Percentiles rank a stretch among this genome's conserved stretches.
These are phyloP conservation scores for Golubevia pallescens DNA, from an alignment of 1,284 basidiomycete species.

Conservation along the genomic window DNA sequence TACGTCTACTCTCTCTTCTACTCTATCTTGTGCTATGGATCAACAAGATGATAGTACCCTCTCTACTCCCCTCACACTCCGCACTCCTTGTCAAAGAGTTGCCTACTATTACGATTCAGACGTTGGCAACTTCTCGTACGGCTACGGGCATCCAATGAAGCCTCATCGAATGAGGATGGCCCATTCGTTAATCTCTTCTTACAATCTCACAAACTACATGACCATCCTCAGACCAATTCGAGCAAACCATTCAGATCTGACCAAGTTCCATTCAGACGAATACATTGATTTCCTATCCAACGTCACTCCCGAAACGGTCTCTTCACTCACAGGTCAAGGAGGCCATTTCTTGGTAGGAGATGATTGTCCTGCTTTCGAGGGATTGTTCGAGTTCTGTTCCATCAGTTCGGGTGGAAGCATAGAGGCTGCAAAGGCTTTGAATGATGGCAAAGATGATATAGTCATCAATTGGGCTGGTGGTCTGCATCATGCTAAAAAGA, in stretches of 20 bases:
- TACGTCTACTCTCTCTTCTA: too few species aligned
- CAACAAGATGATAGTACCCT: too few species aligned
- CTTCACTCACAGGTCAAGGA: conserved; percentile 76
- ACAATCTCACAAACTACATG: not conserved
- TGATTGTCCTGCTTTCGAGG: conserved; percentile 95
- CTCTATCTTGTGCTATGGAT: too few species aligned
- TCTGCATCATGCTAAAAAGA: conserved; percentile 96
- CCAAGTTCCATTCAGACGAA: not conserved
- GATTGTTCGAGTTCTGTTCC: conserved; percentile 94
- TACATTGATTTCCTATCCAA: not conserved
- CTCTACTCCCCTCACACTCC: too few species aligned
- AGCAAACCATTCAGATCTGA: not conserved
- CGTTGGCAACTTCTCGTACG: conserved; percentile 83
- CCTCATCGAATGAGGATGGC: conserved; percentile 69
- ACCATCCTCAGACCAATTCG: not conserved
- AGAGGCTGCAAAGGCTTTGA: too few species aligned
- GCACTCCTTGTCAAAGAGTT: too few species aligned
- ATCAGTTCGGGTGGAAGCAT: conserved; percentile 90
- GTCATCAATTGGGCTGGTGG: conserved; percentile 98
- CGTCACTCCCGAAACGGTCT: conserved; percentile 31
- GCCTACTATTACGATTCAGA: conserved; percentile 66
- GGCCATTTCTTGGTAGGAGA: conserved; percentile 77
- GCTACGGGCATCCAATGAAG: conserved; percentile 90
- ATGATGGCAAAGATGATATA: conserved; percentile 87
- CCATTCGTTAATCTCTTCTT: not conserved